Conservation (phyloP, 768 basidiomycete genomes). For the Dictyophora rubrovolvata region DNA sequence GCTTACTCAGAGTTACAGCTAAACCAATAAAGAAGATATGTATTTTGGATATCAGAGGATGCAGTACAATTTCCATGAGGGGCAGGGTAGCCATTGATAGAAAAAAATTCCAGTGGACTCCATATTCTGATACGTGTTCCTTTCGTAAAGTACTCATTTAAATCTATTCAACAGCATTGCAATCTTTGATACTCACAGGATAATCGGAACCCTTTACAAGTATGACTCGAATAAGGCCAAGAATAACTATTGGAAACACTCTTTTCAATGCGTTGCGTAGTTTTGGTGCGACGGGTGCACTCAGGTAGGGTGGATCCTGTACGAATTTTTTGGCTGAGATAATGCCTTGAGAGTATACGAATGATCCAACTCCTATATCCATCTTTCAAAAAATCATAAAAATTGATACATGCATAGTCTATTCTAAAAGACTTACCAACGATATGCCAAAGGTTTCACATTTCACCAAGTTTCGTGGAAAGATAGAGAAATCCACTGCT, state of each 20-base stretch:
- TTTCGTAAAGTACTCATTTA: constrained; percentile 15
- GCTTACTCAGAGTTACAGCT: constrained; percentile 34
- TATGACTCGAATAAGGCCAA: constrained; percentile 70
- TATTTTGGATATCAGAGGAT: constrained; percentile 48
- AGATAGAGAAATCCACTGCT: constrained; percentile 91
- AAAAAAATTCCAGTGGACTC: constrained; percentile 98
- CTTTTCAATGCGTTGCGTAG: constrained; percentile 43
- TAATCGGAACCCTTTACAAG: constrained; percentile 92
- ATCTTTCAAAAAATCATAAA: constrained; percentile 44
- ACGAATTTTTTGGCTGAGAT: constrained; percentile 79
- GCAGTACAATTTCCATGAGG: constrained; percentile 54
- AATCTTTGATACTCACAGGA: constrained; percentile 46
- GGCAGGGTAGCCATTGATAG: constrained; percentile 81
- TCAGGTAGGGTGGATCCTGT: constrained; percentile 47
- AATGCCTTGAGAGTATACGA: constrained; percentile 92
- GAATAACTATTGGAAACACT: constrained; percentile 50
- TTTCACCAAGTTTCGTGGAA: constrained; percentile 81
- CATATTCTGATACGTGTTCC: constrained; percentile 97
- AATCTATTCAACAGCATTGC: neutral
- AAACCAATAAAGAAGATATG: constrained; percentile 58
- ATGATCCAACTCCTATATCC: constrained; percentile 96
- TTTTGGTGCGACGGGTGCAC: constrained; percentile 39
- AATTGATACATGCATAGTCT: neutral
- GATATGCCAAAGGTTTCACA: constrained; percentile 93
- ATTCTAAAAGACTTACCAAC: constrained; percentile 42